A percentile compares a stretch with the other conserved stretches of the same genome.
Evolutionary conservation across 208 protist genomes (phyloP).

Genomic region (Crithidia thermophila): DNA sequence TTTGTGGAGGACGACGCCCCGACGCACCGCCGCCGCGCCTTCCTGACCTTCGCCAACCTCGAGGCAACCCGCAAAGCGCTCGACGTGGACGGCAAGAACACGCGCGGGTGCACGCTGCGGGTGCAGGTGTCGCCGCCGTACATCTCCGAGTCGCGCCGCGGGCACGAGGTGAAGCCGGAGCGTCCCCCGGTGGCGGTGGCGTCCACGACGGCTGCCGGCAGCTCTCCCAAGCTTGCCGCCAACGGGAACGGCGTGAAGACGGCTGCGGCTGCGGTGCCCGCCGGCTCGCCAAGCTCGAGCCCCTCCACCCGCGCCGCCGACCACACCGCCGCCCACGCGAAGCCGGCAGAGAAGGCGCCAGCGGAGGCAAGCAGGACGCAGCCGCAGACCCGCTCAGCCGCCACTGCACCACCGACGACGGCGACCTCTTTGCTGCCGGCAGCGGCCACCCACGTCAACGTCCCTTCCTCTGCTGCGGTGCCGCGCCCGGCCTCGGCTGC

Average conservation of each 20-base stretch:
- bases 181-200: background rate
- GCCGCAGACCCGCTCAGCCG: slow-evolving; percentile 3
- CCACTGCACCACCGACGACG: background rate
- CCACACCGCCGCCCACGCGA: background rate
- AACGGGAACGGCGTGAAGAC: background rate
- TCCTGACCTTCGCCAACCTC: slow-evolving; percentile 68
- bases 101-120: slow-evolving; percentile 73
- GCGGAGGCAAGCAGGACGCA: background rate
- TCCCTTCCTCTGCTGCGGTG: background rate
- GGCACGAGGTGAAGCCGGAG: slow-evolving; percentile 40
- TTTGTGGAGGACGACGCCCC: slow-evolving; percentile 78
- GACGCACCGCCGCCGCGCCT: slow-evolving; percentile 57
- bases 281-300: slow-evolving; percentile 12
- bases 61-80: slow-evolving; percentile 58
- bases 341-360: background rate
- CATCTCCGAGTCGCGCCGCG: slow-evolving; percentile 61
- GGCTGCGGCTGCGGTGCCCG: background rate
- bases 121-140: slow-evolving; percentile 87
- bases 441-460: slow-evolving; percentile 1
- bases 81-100: slow-evolving; percentile 81
- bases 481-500: background rate
- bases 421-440: background rate
- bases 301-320: background rate
- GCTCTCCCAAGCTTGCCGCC: slow-evolving; percentile 6
- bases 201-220: background rate